These are phyloP conservation scores for Globisporangium megalacanthum DNA, from an alignment of 352 stramenopile genomes.

Conservation along the genomic window DNA sequence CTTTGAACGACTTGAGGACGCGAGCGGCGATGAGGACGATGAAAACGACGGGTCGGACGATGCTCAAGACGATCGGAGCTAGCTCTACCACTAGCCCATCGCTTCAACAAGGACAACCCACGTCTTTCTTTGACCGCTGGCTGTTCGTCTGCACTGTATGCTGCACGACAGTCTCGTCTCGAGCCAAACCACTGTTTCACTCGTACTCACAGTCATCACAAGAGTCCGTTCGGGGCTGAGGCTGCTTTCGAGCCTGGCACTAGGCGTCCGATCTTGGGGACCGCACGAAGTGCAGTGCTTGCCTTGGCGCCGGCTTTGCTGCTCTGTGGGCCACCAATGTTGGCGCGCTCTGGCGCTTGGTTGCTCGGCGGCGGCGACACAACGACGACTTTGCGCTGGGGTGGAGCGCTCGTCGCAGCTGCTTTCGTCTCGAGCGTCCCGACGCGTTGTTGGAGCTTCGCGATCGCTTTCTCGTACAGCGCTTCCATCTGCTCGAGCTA, in stretches of 20 bases:
- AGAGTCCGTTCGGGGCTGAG: slow-evolving; percentile 7
- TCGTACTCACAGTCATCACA: background rate
- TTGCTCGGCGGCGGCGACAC: slow-evolving; percentile 4
- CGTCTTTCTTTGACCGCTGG: too few relatives aligned
- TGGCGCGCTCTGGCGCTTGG: slow-evolving; percentile 14
- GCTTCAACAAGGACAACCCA: too few relatives aligned
- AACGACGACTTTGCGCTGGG: slow-evolving; percentile 21
- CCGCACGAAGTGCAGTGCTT: slow-evolving; percentile 15
- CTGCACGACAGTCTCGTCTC: too few relatives aligned
- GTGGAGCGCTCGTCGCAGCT: background rate
- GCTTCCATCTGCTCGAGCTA: slow-evolving; percentile 70
- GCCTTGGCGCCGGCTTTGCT: background rate
- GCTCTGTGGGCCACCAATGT: slow-evolving; percentile 9
- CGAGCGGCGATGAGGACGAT: slow-evolving; percentile 15
- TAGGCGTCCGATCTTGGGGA: slow-evolving; percentile 56
- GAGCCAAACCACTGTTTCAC: too few relatives aligned
- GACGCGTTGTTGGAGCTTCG: slow-evolving; percentile 64
- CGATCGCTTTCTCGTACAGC: slow-evolving; percentile 65
- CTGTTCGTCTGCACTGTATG: too few relatives aligned
- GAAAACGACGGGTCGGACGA: slow-evolving; percentile 16
- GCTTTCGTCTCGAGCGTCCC: slow-evolving; percentile 48
- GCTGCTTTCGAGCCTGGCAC: slow-evolving; percentile 37
- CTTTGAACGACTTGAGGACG: slow-evolving; percentile 28
- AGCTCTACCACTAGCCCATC: background rate
- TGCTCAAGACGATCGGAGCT: background rate